These are phyloP conservation scores for Beauveria sp. DNA, from an alignment of 2,329 filamentous ascomycete species.

Conservation along the genomic window DNA sequence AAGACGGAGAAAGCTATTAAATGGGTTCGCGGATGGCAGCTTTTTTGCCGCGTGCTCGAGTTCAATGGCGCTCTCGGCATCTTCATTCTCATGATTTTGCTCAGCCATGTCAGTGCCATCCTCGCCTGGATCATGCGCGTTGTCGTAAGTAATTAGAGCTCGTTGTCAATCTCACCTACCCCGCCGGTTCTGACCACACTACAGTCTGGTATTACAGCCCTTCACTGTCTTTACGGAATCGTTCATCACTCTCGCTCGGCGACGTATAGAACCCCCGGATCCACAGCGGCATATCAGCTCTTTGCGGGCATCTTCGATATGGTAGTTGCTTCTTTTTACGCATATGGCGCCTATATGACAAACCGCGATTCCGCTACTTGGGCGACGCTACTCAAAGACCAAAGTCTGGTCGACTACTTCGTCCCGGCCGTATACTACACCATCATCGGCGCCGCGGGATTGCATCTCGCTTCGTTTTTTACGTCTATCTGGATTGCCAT, in stretches of 20 bases:
- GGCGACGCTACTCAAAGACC: conserved; percentile 58
- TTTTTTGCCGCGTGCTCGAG: conserved; percentile 59
- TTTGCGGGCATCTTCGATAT: conserved; percentile 71
- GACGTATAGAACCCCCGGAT: conserved; percentile 64
- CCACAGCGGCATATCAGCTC: conserved; percentile 80
- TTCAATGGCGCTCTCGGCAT: conserved; percentile 63
- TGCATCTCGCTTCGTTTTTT: conserved; percentile 64
- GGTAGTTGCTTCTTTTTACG: conserved; percentile 46
- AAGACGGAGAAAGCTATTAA: conserved; percentile 66
- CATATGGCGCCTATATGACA: conserved; percentile 43
- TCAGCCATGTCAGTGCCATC: conserved; percentile 56
- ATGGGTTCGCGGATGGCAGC: conserved; percentile 59
- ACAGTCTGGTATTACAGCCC: conserved; percentile 56
- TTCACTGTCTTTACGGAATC: conserved; percentile 69
- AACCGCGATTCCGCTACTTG: conserved; percentile 45
- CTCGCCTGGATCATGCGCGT: conserved; percentile 71
- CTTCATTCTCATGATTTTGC: conserved; percentile 68
- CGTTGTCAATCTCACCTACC: conserved; percentile 13
- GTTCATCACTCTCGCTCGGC: conserved; percentile 71
- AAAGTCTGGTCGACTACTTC: conserved; percentile 50
- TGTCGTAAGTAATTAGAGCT: conserved; percentile 47
- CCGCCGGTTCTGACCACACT: not conserved
- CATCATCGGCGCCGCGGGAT: conserved; percentile 52
- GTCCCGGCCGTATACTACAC: conserved; percentile 61
- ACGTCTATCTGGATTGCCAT: conserved; percentile 69